Conservation (phyloP, 116 monocot species). For the Posidonia oceanica region DNA sequence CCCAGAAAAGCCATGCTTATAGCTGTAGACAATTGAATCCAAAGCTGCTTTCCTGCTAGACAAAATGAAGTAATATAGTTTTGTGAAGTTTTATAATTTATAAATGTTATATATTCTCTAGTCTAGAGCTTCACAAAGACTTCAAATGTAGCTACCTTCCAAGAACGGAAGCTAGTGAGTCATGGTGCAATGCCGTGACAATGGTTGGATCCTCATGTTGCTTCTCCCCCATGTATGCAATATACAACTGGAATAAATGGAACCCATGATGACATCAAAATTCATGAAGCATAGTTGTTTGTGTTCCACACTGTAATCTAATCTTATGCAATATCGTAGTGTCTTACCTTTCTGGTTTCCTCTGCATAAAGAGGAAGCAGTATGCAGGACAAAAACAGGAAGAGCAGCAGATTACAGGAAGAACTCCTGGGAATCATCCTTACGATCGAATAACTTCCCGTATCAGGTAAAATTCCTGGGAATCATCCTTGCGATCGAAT, state of each 20-base stretch:
- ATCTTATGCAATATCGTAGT: neutral
- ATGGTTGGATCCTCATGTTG: constrained; percentile 41
- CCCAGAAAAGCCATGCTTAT: constrained; percentile 62
- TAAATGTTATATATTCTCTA: too few species aligned
- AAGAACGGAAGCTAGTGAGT: constrained; percentile 25
- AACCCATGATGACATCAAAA: neutral
- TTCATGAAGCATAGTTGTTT: neutral
- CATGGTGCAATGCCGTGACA: constrained; percentile 38
- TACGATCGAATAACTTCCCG: neutral
- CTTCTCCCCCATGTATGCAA: constrained; percentile 65
- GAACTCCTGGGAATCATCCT: neutral
- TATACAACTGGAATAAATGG: constrained; percentile 29
- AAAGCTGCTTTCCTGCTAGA: constrained; percentile 31
- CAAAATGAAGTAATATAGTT: neutral
- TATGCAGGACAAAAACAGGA: neutral
- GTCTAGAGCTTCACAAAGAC: neutral
- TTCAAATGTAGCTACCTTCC: constrained; percentile 29
- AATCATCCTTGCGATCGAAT: too few species aligned
- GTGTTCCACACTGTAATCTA: neutral
- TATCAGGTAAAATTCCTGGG: neutral
- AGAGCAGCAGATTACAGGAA: neutral
- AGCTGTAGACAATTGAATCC: constrained; percentile 32
- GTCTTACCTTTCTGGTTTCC: constrained; percentile 4
- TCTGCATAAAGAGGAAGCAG: neutral
- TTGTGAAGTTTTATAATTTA: neutral